phyloP scores from a whole-genome alignment of 1,284 basidiomycete genomes.

The Apiotrichum porosum region DNA sequence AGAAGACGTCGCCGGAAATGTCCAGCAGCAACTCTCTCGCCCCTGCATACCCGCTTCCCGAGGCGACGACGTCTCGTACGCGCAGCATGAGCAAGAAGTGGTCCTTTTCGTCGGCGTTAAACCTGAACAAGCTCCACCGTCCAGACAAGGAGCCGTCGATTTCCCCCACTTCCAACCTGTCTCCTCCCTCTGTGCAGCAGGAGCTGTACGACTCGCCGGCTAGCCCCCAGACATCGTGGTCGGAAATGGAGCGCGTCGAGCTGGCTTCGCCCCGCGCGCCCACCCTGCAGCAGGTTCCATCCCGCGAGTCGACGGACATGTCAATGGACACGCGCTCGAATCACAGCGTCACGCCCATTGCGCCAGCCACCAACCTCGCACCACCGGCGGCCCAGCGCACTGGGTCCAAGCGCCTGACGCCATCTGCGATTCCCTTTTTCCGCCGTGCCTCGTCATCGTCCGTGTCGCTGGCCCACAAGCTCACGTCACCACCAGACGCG shows the following conservation, averaged over 20 bases:
- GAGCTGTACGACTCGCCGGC: conserved; percentile 7
- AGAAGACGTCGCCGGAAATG: conserved; percentile 11
- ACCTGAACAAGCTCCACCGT: conserved; percentile 58
- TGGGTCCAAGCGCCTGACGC: conserved; percentile 63
- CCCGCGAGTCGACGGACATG: conserved; percentile 11
- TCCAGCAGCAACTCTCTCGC: background rate
- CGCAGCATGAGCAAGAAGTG: conserved; percentile 72
- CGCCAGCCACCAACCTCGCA: conserved; percentile 6
- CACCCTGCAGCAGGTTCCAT: conserved; percentile 10
- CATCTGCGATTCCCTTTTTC: conserved; percentile 94
- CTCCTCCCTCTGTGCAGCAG: conserved; percentile 11
- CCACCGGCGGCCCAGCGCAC: conserved; percentile 12
- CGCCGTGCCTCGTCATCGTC: conserved; percentile 85
- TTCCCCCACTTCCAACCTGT: background rate
- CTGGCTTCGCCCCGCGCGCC: conserved; percentile 18
- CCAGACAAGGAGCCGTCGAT: conserved; percentile 16
- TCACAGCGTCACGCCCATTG: conserved; percentile 23
- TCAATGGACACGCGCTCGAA: conserved; percentile 14
- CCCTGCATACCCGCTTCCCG: background rate
- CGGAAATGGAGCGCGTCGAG: conserved; percentile 20
- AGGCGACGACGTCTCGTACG: conserved; percentile 6
- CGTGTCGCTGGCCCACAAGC: conserved; percentile 17
- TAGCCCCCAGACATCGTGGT: conserved; percentile 30
- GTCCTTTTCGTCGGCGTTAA: conserved; percentile 89
- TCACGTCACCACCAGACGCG: conserved; percentile 12